Conservation (phyloP, 2,329 filamentous ascomycete genomes). For the Dryadomyces quercus-mongolicae region DNA sequence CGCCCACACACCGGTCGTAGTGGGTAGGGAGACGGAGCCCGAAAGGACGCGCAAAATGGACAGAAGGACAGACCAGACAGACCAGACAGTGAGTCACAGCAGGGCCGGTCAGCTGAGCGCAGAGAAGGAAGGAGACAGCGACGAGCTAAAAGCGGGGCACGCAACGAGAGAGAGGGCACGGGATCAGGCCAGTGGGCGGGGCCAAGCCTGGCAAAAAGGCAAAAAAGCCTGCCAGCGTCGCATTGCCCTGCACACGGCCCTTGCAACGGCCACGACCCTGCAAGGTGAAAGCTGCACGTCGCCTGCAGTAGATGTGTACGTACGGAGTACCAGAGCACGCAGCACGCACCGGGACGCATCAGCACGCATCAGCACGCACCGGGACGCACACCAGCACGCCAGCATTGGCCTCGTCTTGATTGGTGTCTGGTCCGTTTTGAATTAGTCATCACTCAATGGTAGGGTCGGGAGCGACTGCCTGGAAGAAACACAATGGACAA, state of each 20-base stretch:
- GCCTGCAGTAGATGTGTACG: neutral
- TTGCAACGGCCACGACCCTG: too few species aligned
- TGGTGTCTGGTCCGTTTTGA: too few species aligned
- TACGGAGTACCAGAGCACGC: neutral
- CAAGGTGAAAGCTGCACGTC: neutral
- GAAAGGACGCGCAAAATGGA: neutral
- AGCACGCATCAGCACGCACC: too few species aligned
- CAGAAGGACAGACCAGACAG: neutral
- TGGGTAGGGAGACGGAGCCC: too few species aligned
- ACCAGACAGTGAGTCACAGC: neutral
- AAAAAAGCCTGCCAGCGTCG: neutral
- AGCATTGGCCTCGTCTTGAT: too few species aligned
- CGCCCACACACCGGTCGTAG: neutral
- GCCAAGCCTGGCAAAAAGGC: neutral
- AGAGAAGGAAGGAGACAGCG: neutral
- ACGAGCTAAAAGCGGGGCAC: neutral
- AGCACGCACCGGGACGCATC: too few species aligned
- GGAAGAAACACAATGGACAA: too few species aligned
- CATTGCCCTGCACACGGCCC: neutral
- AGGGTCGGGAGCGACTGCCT: too few species aligned
- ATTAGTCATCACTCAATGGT: too few species aligned
- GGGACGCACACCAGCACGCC: too few species aligned
- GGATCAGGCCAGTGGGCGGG: neutral
- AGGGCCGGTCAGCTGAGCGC: neutral
- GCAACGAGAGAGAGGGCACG: neutral